Evolutionary conservation across 768 basidiomycete species (phyloP), one percentile per base, ranked within the genome.

Genomic region (Russula abietina): DNA sequence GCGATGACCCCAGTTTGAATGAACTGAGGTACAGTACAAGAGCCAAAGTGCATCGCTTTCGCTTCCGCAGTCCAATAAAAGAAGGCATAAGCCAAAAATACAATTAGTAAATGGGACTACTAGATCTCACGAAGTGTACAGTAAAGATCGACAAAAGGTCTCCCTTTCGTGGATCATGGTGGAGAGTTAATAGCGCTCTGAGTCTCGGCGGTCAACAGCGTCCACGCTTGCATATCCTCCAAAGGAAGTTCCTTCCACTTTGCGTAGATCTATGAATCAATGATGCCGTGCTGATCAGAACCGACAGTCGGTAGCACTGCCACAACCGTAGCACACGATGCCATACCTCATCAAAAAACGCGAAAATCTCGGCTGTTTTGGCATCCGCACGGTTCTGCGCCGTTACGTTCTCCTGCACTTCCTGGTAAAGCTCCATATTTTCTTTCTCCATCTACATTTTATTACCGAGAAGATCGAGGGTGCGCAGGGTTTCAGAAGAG

Each of bases 231-330:
- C n/a, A 90, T 81, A 30, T 87, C 82, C n/a, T 88, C 85, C 55
- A 79, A 75, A 1, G 86, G 84, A 9, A 88, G 69, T 30, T 79
- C 74, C 59, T 73, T 71, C 83, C 86, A 89, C 57, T 76, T 77
- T 12, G 75, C 72, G 55, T 76, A 77, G 1, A 79, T 74, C 86
- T 85, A 61, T 52, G 28, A 57, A 9, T 1, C 32, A 36, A 36
- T 36, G 36, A 36, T 9, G 19, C 3, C 36, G 9, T 30, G 16
- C 39, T 16, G 8, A 12, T 45, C n/a, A 57, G 56, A 19, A 6
- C 50, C 28, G 28, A 28, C 26, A 3, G 16, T 19, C 51, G 14
- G 19, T 11, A 53, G 32, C 51, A 53, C 51, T 28, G 51, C 26
- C 51, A 36, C 32, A 22, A 22, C 8, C 51, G 32, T 28, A 55